Evolutionary conservation across 306 rosid genomes (phyloP).

Genomic region (Datisca glomerata): DNA sequence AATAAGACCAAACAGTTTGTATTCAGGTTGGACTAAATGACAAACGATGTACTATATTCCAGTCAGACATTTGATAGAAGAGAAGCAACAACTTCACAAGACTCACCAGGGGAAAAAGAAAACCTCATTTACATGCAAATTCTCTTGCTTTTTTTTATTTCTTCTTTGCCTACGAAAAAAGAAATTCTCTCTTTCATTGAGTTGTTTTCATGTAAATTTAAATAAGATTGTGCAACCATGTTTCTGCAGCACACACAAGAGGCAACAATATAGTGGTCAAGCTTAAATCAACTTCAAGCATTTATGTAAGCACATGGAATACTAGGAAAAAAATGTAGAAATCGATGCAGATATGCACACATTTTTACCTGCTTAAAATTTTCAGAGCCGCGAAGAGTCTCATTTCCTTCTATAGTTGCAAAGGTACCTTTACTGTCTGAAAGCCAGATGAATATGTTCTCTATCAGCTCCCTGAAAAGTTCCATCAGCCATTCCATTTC

Average conservation of each 20-base stretch:
- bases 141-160: no score
- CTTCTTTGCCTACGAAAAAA: no score
- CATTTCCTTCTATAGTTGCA: conserved; percentile 20
- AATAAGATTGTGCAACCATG: background rate
- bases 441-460: conserved; percentile 37
- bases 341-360: background rate
- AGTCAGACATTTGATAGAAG: no score
- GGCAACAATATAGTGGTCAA: background rate
- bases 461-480: conserved; percentile 42
- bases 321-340: background rate
- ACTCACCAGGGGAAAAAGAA: no score
- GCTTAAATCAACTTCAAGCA: background rate
- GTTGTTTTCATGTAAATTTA: no score
- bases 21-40: no score
- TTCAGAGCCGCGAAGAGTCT: conserved; percentile 18
- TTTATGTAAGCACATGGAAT: background rate
- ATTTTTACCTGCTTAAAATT: conserved; percentile 35
- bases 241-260: background rate
- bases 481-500: conserved; percentile 53
- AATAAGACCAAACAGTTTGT: no score
- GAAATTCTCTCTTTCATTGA: no score
- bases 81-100: no score
- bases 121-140: no score
- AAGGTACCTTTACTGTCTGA: conserved; percentile 32
- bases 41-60: no score